phyloP scores from a whole-genome alignment of 2,329 filamentous ascomycete genomes.

The Colletotrichum sojae region DNA sequence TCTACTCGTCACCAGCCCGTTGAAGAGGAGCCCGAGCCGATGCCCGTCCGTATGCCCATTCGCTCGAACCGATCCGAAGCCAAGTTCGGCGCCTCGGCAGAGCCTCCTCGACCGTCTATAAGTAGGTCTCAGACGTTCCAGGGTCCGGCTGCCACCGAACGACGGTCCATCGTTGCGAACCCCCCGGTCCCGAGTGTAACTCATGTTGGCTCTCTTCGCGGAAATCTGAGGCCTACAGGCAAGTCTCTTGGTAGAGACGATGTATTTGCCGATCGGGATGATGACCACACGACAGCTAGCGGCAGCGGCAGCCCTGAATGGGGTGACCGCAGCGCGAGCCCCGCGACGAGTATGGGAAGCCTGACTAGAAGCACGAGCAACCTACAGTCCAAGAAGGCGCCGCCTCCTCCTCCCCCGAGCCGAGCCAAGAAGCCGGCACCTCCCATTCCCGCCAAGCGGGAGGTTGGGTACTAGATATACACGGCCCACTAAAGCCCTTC shows the following conservation, averaged over 20 bases:
- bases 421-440: conserved; percentile 69
- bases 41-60: conserved; percentile 60
- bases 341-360: conserved; percentile 70
- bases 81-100: conserved; percentile 51
- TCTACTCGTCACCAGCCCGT: conserved; percentile 51
- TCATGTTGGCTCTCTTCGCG: conserved; percentile 55
- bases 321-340: conserved; percentile 66
- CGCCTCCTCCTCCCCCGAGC: conserved; percentile 62
- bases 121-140: conserved; percentile 58
- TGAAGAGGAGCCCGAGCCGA: conserved; percentile 46
- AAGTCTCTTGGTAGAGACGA: conserved; percentile 56
- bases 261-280: conserved; percentile 62
- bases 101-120: conserved; percentile 55
- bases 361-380: conserved; percentile 60
- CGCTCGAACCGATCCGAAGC: conserved; percentile 51
- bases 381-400: conserved; percentile 54
- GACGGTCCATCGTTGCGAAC: conserved; percentile 35
- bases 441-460: conserved; percentile 53
- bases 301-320: conserved; percentile 67
- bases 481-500: conserved; percentile 3
- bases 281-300: conserved; percentile 65
- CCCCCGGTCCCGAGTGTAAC: conserved; percentile 37
- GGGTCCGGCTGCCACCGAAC: conserved; percentile 39
- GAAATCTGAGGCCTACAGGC: conserved; percentile 61
- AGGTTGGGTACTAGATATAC: conserved; percentile 47